Evolutionary conservation across 768 basidiomycete genomes (phyloP).

Genomic region (Kwoniella botswanensis): DNA sequence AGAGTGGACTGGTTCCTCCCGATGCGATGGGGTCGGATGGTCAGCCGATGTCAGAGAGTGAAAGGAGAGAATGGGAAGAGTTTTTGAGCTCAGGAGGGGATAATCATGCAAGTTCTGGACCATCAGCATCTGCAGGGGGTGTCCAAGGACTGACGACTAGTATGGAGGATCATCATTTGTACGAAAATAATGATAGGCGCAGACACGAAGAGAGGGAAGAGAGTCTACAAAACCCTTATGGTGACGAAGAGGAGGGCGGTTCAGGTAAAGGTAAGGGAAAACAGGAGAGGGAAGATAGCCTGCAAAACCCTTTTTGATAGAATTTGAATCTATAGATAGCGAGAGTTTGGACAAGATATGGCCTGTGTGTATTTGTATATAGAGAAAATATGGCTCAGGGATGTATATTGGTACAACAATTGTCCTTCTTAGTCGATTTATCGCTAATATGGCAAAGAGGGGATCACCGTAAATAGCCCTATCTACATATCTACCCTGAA

Average conservation of each 20-base stretch:
- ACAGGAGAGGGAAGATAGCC: conserved; percentile 1
- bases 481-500: too few species aligned
- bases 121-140: not conserved
- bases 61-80: conserved; percentile 48
- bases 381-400: not conserved
- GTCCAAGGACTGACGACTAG: conserved; percentile 4
- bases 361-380: not conserved
- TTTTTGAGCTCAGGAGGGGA: conserved; percentile 12
- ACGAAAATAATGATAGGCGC: not conserved
- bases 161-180: conserved; percentile 3
- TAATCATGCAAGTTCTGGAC: not conserved
- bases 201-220: not conserved
- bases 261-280: not conserved
- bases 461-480: too few species aligned
- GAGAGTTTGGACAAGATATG: not conserved
- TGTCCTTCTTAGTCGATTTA: too few species aligned
- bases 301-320: conserved; percentile 14
- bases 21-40: conserved; percentile 18
- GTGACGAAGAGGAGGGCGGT: not conserved
- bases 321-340: not conserved
- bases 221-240: not conserved
- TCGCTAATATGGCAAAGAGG: too few species aligned
- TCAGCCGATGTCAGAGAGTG: conserved; percentile 40
- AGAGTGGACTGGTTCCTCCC: conserved; percentile 9
- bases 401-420: too few species aligned